Base-by-base conservation (phyloP, 495 filamentous ascomycete genomes). In the Lineolata rhizophorae region DNA sequence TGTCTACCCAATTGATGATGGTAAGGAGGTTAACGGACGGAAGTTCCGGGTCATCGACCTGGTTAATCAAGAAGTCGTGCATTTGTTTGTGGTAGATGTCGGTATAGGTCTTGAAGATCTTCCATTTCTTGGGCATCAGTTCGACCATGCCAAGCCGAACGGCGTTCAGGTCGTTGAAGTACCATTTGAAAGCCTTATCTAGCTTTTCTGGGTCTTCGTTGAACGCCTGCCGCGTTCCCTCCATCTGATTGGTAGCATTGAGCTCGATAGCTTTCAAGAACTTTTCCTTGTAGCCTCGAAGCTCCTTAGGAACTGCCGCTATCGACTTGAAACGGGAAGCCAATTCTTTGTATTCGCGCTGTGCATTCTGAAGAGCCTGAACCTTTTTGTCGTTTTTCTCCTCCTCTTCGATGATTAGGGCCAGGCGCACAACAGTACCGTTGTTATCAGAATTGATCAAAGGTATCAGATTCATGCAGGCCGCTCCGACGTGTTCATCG, bases 101-200 rank as follows among this genome's bases (percentile, higher is more conserved):
- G 18, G 70, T 68, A 51, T 90, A 94, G 12, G 78, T 90, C 47
- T 72, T 67, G 56, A 84, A 83, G 30, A 95, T 91, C 54, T 77
- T 85, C 87, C 87, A 99, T 45, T 90, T 92, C 55, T 87, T 91
- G 17, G 87, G 87, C 64, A 93, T 80, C 31, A 99, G 56, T 21
- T 62, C 61, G 29, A 74, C 65, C 72, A 99, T 90, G 42, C 87
- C 84, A 30, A 83, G 59, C 56, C 81, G 74, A 35, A 93, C 84
- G 0, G 79, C 76, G 48, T 78, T 84, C 1, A 99, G 66, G 46
- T 99, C 85, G 52, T 93, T 91, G 62, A 95, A 99, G 53, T 71
- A 95, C 87, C 90, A 99, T 36, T 68, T 68, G 52, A 93, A 59
- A 40, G 61, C 67, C 56, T 93, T 87, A 28, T 85, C 77, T 26